Evolutionary conservation across 1,139 yeast genomes (phyloP), one percentile per base, ranked within the genome.

Genomic region (Torulaspora globosa): DNA sequence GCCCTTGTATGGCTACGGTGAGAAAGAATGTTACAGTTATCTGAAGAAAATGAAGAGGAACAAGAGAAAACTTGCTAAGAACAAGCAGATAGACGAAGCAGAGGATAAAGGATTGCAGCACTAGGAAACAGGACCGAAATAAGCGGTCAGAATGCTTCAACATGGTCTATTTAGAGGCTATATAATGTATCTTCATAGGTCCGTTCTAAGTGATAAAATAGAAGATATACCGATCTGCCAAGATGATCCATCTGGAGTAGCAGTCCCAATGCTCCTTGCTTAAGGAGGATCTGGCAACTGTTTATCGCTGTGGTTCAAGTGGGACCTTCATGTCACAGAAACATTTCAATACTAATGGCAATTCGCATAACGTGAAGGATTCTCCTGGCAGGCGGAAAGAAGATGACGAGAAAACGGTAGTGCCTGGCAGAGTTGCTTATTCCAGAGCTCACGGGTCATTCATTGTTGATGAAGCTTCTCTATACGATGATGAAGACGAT

Each of bases 1-100:
- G 55, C 99, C 99, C 2, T 57, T 84, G 6, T 92, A 86, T 65
- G 95, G 80, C 5, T 92, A 95, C 90, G 89, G 88, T 58, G 86
- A 76, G 44, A 56, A 54, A 37, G 66, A 64, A n/a, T 59, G 60
- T 44, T 59, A 62, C 57, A 55, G 64, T 48, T 62, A 62, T 53
- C 53, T 56, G 43, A 68, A 63, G 51, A 68, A 59, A 51, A 40
- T 62, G 65, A 59, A 67, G 55, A 58, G 58, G 47, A 61, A 62
- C 57, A 57, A 67, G 58, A 59, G 50, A 47, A 66, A 52, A 53
- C 60, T 48, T 50, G 55, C 49, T 40, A 59, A 54, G 50, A 52
- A 59, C 26, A 34, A 24, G 21, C 26, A 24, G 16, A 23, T 12
- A 5, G 15, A 23, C 24, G 24, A 18, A n/a, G 9, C 28, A 10